Evolutionary conservation across 257 asterid genomes (phyloP).

Genomic region (Rubia yunnanensis): DNA sequence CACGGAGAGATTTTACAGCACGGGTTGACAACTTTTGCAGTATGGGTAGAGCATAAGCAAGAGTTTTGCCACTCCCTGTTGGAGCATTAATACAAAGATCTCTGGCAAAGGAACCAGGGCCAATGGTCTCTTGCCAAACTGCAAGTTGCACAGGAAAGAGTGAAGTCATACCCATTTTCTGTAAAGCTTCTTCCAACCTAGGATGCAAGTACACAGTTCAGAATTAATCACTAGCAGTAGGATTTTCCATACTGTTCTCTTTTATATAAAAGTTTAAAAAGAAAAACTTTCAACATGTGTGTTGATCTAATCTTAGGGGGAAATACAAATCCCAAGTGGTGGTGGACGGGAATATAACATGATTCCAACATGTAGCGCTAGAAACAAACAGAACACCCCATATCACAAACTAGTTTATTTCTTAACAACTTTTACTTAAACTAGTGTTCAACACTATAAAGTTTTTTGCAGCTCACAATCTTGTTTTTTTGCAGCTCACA

Average conservation of each 20-base stretch:
- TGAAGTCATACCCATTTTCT: slow-evolving; percentile 50
- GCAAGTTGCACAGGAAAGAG: slow-evolving; percentile 86
- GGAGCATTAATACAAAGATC: slow-evolving; percentile 87
- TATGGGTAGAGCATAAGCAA: slow-evolving; percentile 84
- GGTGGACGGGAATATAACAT: neutral
- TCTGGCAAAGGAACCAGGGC: slow-evolving; percentile 76
- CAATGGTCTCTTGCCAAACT: slow-evolving; percentile 88
- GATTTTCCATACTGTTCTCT: neutral
- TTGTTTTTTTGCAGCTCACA: neutral
- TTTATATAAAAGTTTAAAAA: neutral
- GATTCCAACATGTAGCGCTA: neutral
- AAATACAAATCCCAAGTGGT: no score
- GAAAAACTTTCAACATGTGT: neutral
- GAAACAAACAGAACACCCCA: neutral
- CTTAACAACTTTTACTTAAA: neutral
- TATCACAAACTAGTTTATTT: neutral
- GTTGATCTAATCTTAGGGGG: neutral
- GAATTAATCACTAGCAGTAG: neutral
- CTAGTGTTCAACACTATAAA: neutral
- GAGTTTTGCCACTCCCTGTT: slow-evolving; percentile 92
- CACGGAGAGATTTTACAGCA: slow-evolving; percentile 63
- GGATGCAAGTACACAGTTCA: slow-evolving; percentile 10
- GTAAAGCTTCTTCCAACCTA: slow-evolving; percentile 63
- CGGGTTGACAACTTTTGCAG: slow-evolving; percentile 66
- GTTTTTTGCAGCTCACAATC: neutral